Conservation (phyloP, 768 basidiomycete species). For the Termitomyces sp. region DNA sequence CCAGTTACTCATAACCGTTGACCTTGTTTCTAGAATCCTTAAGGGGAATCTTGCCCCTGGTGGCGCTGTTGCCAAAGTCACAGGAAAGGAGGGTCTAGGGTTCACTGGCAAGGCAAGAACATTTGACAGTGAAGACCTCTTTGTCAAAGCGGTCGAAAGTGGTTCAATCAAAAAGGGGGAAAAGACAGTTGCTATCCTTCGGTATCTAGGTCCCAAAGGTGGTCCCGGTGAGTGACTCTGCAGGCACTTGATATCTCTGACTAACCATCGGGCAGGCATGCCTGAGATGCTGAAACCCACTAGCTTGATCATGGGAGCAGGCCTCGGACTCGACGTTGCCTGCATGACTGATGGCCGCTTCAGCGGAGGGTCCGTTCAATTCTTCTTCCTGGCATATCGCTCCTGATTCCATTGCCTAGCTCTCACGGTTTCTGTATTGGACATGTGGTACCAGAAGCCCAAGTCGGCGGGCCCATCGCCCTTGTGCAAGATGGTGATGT, state of each 20-base stretch:
- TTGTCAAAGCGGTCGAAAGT: slow-evolving; percentile 83
- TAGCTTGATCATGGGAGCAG: slow-evolving; percentile 97
- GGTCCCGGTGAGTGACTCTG: slow-evolving; percentile 75
- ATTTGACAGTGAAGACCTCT: slow-evolving; percentile 89
- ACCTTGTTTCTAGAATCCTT: slow-evolving; percentile 61
- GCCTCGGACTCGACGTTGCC: slow-evolving; percentile 92
- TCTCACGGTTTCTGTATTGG: slow-evolving; percentile 97
- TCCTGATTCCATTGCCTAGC: slow-evolving; percentile 38
- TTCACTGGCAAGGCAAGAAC: slow-evolving; percentile 92
- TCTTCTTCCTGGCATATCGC: slow-evolving; percentile 15
- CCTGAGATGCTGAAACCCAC: slow-evolving; percentile 99
- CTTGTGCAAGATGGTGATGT: slow-evolving; percentile 86
- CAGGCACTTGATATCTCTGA: slow-evolving; percentile 15
- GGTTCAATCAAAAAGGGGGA: slow-evolving; percentile 91
- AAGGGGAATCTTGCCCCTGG: slow-evolving; percentile 92
- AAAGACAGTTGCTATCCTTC: slow-evolving; percentile 93
- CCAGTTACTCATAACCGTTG: slow-evolving; percentile 9
- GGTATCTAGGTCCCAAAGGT: slow-evolving; percentile 96
- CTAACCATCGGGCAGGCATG: slow-evolving; percentile 64
- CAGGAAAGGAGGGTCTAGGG: slow-evolving; percentile 88
- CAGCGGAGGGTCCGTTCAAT: slow-evolving; percentile 82
- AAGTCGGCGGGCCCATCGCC: slow-evolving; percentile 91
- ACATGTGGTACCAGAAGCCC: slow-evolving; percentile 95
- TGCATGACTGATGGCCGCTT: slow-evolving; percentile 98
- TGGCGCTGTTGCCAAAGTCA: slow-evolving; percentile 96